These are phyloP conservation scores for Melampsora americana DNA, from an alignment of 1,284 basidiomycete genomes.

Conservation along the genomic window DNA sequence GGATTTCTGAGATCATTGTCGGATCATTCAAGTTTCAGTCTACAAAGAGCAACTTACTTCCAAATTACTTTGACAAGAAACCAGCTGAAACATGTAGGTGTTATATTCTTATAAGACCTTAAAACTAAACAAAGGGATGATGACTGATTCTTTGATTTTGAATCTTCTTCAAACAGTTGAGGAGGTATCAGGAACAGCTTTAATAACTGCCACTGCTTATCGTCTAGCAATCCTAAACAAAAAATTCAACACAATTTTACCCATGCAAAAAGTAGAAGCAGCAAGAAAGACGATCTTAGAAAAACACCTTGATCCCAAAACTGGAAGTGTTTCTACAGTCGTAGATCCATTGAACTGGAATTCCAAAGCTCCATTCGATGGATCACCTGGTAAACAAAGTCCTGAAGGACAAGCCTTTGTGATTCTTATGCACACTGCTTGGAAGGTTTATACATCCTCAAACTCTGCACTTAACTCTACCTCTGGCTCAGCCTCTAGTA, in stretches of 20 bases:
- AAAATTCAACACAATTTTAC: not conserved
- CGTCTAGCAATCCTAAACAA: conserved; percentile 13
- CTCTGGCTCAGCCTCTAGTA: too few species aligned
- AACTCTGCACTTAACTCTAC: too few species aligned
- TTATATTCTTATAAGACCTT: not conserved
- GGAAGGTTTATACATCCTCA: conserved; percentile 17
- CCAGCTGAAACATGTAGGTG: not conserved
- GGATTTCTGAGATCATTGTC: conserved; percentile 34
- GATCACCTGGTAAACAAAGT: conserved; percentile 54
- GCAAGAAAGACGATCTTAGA: not conserved
- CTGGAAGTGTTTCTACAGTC: conserved; percentile 57
- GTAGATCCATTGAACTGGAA: conserved; percentile 66
- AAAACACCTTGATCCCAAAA: conserved; percentile 3
- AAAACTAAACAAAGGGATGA: not conserved
- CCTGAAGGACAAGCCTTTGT: conserved; percentile 70
- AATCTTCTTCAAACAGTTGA: not conserved
- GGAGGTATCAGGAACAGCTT: conserved; percentile 39
- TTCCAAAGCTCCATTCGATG: conserved; percentile 49
- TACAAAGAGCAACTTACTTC: conserved; percentile 4
- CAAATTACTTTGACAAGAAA: conserved; percentile 31
- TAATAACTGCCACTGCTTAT: conserved; percentile 38
- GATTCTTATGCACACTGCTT: conserved; percentile 58
- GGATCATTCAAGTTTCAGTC: conserved; percentile 34
- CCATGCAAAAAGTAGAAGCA: conserved; percentile 22
- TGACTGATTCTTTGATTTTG: not conserved